These are phyloP conservation scores for Rhodosporidiobolus odoratus DNA, from an alignment of 768 basidiomycete species.

Conservation along the genomic window DNA sequence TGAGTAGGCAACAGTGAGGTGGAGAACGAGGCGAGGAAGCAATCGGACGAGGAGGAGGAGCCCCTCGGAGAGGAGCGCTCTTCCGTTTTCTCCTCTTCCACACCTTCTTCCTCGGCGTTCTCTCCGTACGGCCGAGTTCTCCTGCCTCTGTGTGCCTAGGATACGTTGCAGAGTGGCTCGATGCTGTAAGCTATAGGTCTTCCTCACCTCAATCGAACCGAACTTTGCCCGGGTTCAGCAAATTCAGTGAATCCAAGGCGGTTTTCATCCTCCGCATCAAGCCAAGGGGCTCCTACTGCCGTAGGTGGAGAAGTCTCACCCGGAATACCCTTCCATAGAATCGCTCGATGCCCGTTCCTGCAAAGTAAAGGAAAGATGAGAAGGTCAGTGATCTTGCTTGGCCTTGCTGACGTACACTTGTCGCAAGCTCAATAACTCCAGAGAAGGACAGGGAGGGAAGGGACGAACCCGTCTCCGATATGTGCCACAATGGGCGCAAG, in stretches of 20 bases:
- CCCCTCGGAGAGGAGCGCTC: too few species aligned
- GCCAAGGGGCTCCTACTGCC: conserved; percentile 52
- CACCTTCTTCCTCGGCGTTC: too few species aligned
- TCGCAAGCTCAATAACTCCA: too few species aligned
- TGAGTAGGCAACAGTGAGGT: too few species aligned
- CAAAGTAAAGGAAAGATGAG: neutral
- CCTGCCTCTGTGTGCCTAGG: too few species aligned
- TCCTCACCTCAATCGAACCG: conserved; percentile 17
- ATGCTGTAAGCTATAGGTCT: too few species aligned
- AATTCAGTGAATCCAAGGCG: conserved; percentile 68
- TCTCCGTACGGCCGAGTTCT: too few species aligned
- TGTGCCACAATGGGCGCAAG: conserved; percentile 70
- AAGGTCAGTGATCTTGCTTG: neutral
- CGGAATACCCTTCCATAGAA: conserved; percentile 40
- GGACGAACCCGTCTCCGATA: conserved; percentile 44
- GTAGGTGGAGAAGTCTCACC: neutral
- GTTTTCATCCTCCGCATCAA: conserved; percentile 81
- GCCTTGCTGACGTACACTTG: too few species aligned
- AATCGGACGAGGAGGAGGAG: too few species aligned
- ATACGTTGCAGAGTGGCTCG: too few species aligned
- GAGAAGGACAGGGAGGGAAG: neutral
- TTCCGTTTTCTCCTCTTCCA: neutral
- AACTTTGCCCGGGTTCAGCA: conserved; percentile 81
- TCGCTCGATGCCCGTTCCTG: conserved; percentile 49
- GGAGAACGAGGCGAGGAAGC: too few species aligned